Evolutionary conservation across 2,329 filamentous ascomycete genomes (phyloP), one percentile per base, ranked within the genome.

Genomic region (Salinomyces thailandicus): DNA sequence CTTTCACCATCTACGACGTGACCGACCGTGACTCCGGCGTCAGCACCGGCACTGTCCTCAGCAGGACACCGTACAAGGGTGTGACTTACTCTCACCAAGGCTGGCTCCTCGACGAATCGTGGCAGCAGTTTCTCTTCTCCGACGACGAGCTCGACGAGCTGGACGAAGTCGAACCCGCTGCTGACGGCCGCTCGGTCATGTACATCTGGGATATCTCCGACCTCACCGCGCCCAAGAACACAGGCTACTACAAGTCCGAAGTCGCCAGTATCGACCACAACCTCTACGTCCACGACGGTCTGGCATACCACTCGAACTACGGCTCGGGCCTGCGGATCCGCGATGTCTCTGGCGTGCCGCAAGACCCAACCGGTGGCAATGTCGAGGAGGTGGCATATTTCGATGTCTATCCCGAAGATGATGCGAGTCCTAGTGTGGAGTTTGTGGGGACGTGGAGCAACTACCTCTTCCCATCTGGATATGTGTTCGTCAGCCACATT

Each of bases 71-170:
- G 1, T 72, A 72, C 49, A 57, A 61, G 16, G 68, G 69, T 18
- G 62, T 62, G 8, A 45, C 57, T 18, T 74, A 73, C 51, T 69
- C 68, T 2, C 71, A 74, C 44, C 69, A 72, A 51, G 71, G 71
- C 7, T 71, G 68, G 66, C 54, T 73, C 5, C 58, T 69, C 16
- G 66, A 72, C 48, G 50, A 57, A 8, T 51, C 61, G 33, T 64
- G 56, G 51, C 61, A 63, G 46, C 48, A 63, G 30, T 71, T 62
- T 47, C 62, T 73, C 3, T 58, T 72, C 11, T 49, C 72, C 4
- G 70, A 73, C 43, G 70, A 74, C 43, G 71, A 74, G 50, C 60
- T 68, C 8, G 71, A 75, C 38, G 71, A 75, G 57, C 38, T 46
- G 3, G 50, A 66, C 6, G 50, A 50, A 3, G 53, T 57, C 0